Base-by-base conservation (phyloP, 169 alveolate genomes). In the Eimeria acervulina region DNA sequence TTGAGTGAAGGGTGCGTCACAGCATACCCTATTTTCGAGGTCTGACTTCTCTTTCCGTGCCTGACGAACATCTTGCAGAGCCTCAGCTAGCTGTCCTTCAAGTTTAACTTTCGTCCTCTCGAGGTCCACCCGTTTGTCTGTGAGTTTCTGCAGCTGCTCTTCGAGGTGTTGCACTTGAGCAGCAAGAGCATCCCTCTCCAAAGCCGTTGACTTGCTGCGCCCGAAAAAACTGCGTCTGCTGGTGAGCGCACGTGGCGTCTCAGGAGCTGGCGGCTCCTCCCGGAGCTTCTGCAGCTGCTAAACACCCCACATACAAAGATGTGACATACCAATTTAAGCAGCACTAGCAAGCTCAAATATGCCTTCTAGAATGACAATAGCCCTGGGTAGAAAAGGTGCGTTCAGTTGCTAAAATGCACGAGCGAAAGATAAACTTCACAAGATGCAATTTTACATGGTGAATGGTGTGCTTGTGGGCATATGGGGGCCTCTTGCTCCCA, bases 151-250 rank as follows among this genome's bases (percentile, higher is more conserved):
- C 93, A 85, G 63, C 78, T 85, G 93, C 40, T 85, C 93, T 55
- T 85, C 93, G 28, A 85, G 78, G 26, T 52, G 76, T 8, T 85
- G 93, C 55, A 85, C 93, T 33, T 59, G 93, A n/a, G 44, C 21
- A 44, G 93, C 93, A 8, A 85, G 93, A 19, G 93, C 93, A 59
- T 85, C 93, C 78, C 93, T 85, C n/a, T 85, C 93, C 59, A 85
- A 59, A 33, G 93, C 93, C 19, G 80, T 61, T 17, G 93, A 59
- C 36, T 85, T 85, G 93, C 93, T 85, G 78, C 93, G 93, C 15
- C 93, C 80, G n/a, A 85, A 85, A 59, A 85, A 61, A 33, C 93
- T 61, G 36, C 93, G 93, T 55, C 59, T 52, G 93, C 81, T 85
- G 42, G n/a, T 38, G 42, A 59, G 55, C 6, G 80, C 55, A 7